A percentile compares a stretch with the other conserved stretches of the same genome.
Conservation (phyloP, 2,329 filamentous ascomycete genomes). For the Penicillium sp. region DNA sequence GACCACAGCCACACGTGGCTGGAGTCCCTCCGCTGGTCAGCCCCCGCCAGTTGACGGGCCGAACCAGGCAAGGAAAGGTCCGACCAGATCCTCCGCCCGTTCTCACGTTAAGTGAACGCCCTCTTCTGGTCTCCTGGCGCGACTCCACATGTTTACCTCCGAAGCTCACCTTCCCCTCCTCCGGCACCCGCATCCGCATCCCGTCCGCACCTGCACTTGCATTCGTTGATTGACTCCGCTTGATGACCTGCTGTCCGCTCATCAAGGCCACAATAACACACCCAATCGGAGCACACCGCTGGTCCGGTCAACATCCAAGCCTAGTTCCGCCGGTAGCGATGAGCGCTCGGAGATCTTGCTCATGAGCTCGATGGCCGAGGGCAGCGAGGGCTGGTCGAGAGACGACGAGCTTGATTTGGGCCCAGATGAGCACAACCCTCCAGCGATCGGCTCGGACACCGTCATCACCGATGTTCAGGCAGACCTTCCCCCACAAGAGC, state of each 20-base stretch:
- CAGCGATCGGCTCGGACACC: conserved; percentile 25
- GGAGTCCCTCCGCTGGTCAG: background rate
- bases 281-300: conserved; percentile 3
- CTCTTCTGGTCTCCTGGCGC: background rate
- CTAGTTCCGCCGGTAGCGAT: conserved; percentile 42
- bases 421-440: conserved; percentile 34
- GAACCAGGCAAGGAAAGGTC: conserved; percentile 5
- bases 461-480: conserved; percentile 18
- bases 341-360: conserved; percentile 46
- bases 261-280: background rate
- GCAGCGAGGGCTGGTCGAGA: conserved; percentile 55
- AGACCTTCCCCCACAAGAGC: conserved; percentile 14
- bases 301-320: conserved; percentile 4
- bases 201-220: background rate
- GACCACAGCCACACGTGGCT: conserved; percentile 7
- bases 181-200: conserved; percentile 3
- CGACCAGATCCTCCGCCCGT: no score
- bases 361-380: conserved; percentile 65
- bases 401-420: conserved; percentile 48
- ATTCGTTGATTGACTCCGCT: no score
- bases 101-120: background rate
- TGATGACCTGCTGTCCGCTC: background rate
- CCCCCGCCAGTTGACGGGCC: conserved; percentile 3
- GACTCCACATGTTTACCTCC: conserved; percentile 13
- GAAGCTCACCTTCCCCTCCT: conserved; percentile 5